Evolutionary conservation across 148 eudicot genomes (phyloP).

Genomic region (Rhododendron griersonianum): DNA sequence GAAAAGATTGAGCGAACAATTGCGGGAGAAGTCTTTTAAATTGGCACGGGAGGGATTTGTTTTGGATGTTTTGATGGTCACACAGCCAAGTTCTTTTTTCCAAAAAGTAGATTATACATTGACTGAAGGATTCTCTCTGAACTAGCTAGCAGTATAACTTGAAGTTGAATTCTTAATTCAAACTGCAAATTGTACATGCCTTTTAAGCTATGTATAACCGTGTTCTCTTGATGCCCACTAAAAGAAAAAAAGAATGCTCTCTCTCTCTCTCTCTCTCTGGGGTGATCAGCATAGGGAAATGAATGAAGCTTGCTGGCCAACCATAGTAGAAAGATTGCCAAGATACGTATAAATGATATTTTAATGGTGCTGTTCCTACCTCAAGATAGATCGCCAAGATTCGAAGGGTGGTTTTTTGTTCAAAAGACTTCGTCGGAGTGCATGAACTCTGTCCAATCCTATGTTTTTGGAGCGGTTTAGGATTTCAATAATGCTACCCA

Average conservation of each 20-base stretch:
- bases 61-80: background rate
- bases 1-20: conserved; percentile 11
- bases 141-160: background rate
- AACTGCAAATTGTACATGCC: background rate
- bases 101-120: background rate
- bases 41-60: background rate
- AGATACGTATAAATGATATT: background rate
- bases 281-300: too few relatives aligned
- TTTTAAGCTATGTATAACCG: too few relatives aligned
- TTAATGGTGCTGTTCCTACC: background rate
- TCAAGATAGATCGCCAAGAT: too few relatives aligned
- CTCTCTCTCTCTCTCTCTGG: background rate
- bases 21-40: background rate
- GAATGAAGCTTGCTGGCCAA: too few relatives aligned
- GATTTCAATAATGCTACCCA: too few relatives aligned
- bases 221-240: too few relatives aligned
- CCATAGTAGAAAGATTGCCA: background rate
- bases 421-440: too few relatives aligned
- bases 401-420: too few relatives aligned
- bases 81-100: background rate
- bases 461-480: too few relatives aligned
- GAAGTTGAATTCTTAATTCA: background rate
- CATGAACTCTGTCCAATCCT: too few relatives aligned
- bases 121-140: background rate
- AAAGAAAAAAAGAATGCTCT: background rate